A percentile compares a stretch with the other conserved stretches of the same genome.
Evolutionary conservation across 2,329 filamentous ascomycete species (phyloP).

Genomic region (Xylaria sp.): DNA sequence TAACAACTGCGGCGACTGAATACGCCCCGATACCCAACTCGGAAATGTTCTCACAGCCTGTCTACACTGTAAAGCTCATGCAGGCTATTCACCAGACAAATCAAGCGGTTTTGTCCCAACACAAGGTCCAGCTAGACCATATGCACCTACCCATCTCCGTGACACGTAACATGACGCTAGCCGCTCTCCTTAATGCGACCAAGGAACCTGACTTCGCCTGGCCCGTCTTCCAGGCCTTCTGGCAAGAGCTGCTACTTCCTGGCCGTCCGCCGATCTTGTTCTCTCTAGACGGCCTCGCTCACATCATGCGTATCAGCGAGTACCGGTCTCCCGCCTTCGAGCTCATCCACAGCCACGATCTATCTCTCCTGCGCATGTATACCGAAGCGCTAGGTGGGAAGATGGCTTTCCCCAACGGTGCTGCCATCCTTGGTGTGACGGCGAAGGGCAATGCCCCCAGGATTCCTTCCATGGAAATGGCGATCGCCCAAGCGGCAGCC

Average conservation of each 20-base stretch:
- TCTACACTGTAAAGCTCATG: constrained; percentile 80
- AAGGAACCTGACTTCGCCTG: constrained; percentile 82
- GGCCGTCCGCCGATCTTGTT: constrained; percentile 71
- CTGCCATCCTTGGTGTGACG: constrained; percentile 79
- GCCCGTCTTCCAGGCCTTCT: constrained; percentile 83
- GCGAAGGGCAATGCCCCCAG: constrained; percentile 76
- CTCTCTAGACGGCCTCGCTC: constrained; percentile 79
- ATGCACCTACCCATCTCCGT: constrained; percentile 69
- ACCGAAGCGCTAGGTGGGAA: constrained; percentile 75
- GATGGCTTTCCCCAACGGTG: constrained; percentile 74
- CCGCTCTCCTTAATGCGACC: constrained; percentile 75
- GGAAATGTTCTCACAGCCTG: constrained; percentile 79
- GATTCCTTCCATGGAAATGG: constrained; percentile 74
- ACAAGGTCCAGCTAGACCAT: constrained; percentile 62
- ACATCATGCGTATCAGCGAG: constrained; percentile 81
- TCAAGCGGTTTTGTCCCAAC: constrained; percentile 66
- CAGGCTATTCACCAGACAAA: constrained; percentile 80
- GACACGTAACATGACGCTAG: constrained; percentile 69
- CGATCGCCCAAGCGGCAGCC: constrained; percentile 68
- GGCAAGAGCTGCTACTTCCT: constrained; percentile 76
- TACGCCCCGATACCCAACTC: constrained; percentile 77
- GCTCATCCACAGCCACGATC: constrained; percentile 85
- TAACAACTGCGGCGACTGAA: constrained; percentile 82
- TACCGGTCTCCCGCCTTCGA: constrained; percentile 80
- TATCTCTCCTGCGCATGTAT: constrained; percentile 80